Percentiles rank a stretch among this genome's conserved stretches.
phyloP scores from a whole-genome alignment of 2,329 filamentous ascomycete species.

The Gaeumannomyces sp. region DNA sequence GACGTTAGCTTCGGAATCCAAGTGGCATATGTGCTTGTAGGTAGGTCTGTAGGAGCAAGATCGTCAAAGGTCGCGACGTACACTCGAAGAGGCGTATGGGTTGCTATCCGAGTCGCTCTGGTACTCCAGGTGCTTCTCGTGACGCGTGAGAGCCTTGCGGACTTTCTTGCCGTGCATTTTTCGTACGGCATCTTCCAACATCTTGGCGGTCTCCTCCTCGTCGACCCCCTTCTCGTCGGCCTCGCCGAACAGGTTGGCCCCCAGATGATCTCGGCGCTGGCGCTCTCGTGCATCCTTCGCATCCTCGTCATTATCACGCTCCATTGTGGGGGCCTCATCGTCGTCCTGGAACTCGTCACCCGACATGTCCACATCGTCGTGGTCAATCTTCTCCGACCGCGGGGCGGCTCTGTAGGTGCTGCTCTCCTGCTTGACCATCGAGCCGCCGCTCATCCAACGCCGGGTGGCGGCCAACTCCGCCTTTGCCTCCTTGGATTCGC shows the following conservation, averaged over 20 bases:
- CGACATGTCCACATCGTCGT: constrained; percentile 62
- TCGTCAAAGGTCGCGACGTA: constrained; percentile 17
- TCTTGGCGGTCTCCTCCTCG: constrained; percentile 63
- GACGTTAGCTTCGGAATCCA: background rate
- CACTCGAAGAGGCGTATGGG: constrained; percentile 29
- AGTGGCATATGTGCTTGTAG: background rate
- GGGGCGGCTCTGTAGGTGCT: constrained; percentile 55
- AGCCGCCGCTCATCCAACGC: constrained; percentile 34
- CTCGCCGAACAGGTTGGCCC: constrained; percentile 74
- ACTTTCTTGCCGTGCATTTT: constrained; percentile 69
- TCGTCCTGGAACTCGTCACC: constrained; percentile 80
- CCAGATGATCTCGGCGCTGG: constrained; percentile 75
- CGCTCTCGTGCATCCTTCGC: constrained; percentile 64
- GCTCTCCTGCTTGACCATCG: constrained; percentile 64
- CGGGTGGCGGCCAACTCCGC: constrained; percentile 57
- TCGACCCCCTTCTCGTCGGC: constrained; percentile 67
- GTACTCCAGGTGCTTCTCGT: constrained; percentile 83
- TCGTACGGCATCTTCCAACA: constrained; percentile 61
- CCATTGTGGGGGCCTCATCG: constrained; percentile 71
- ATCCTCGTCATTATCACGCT: constrained; percentile 76
- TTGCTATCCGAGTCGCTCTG: constrained; percentile 52
- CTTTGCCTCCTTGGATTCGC: constrained; percentile 54
- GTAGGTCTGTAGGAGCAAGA: too few species aligned
- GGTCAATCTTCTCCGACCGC: constrained; percentile 61
- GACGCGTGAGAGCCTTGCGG: constrained; percentile 74